phyloP scores from a whole-genome alignment of 2,329 filamentous ascomycete genomes.

The Oidium heveae region DNA sequence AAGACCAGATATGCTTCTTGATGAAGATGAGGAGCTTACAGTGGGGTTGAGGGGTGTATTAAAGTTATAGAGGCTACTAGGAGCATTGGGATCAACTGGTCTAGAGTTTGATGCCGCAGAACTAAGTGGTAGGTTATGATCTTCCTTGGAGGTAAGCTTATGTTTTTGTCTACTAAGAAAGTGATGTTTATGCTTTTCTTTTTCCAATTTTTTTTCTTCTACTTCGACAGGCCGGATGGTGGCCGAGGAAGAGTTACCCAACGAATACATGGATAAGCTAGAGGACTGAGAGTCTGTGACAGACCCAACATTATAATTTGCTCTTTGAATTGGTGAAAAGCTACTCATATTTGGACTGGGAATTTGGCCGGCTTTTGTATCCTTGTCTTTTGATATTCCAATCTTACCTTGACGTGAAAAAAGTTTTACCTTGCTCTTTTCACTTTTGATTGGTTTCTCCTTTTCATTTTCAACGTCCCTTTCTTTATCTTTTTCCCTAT shows the following conservation, averaged over 20 bases:
- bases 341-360: constrained; percentile 50
- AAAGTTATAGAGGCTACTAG: constrained; percentile 57
- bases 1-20: constrained; percentile 59
- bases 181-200: constrained; percentile 50
- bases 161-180: constrained; percentile 59
- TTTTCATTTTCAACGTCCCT: constrained; percentile 23
- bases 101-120: constrained; percentile 55
- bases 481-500: constrained; percentile 19
- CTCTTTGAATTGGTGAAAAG: constrained; percentile 38
- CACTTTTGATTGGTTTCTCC: constrained; percentile 34
- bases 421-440: constrained; percentile 60
- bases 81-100: constrained; percentile 48
- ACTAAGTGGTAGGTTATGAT: constrained; percentile 45
- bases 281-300: constrained; percentile 30
- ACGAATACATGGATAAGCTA: constrained; percentile 39
- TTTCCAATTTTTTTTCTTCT: constrained; percentile 35
- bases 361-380: constrained; percentile 37
- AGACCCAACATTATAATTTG: constrained; percentile 47
- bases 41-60: constrained; percentile 48
- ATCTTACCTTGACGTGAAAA: constrained; percentile 60
- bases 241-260: constrained; percentile 51
- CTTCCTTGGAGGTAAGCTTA: constrained; percentile 48
- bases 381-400: constrained; percentile 35
- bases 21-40: constrained; percentile 35
- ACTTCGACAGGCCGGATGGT: constrained; percentile 43